Conservation (phyloP, 345 rosid species). For the Aegle marmelos region DNA sequence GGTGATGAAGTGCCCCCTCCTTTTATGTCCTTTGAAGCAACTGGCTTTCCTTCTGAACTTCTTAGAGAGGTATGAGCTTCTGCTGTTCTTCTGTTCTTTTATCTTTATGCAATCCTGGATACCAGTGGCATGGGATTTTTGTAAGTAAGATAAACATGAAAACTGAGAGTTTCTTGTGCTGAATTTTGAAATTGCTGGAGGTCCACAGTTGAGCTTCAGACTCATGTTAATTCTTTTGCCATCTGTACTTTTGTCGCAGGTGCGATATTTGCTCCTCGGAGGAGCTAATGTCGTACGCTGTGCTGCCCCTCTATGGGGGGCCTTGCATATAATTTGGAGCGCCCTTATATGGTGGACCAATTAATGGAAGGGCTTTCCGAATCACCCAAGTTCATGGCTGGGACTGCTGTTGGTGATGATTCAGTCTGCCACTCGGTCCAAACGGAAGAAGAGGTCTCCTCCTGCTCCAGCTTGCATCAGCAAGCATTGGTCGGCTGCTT, state of each 20-base stretch:
- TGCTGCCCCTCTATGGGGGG: constrained; percentile 71
- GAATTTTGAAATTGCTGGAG: constrained; percentile 43
- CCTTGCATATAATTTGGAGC: constrained; percentile 69
- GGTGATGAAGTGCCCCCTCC: constrained; percentile 84
- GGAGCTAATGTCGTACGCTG: constrained; percentile 99
- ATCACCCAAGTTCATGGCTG: constrained; percentile 68
- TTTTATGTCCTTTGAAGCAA: constrained; percentile 65
- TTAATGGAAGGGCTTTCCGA: constrained; percentile 69
- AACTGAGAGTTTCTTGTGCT: constrained; percentile 20
- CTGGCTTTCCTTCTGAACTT: constrained; percentile 89
- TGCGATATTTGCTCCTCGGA: constrained; percentile 97
- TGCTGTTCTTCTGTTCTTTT: not conserved
- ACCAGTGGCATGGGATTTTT: constrained; percentile 8
- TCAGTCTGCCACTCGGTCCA: constrained; percentile 67
- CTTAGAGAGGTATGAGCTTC: constrained; percentile 74
- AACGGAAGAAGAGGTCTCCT: constrained; percentile 89
- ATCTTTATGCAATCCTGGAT: constrained; percentile 6
- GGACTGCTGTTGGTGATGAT: constrained; percentile 87
- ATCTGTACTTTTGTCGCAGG: constrained; percentile 92
- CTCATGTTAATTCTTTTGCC: constrained; percentile 63
- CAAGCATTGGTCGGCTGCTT: constrained; percentile 71
- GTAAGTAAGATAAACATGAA: constrained; percentile 26
- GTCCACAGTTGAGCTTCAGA: constrained; percentile 54
- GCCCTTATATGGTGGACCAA: constrained; percentile 73
- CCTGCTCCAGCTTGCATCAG: constrained; percentile 86